Conservation (phyloP, 2,329 filamentous ascomycete genomes). For the Balansia obtecta region DNA sequence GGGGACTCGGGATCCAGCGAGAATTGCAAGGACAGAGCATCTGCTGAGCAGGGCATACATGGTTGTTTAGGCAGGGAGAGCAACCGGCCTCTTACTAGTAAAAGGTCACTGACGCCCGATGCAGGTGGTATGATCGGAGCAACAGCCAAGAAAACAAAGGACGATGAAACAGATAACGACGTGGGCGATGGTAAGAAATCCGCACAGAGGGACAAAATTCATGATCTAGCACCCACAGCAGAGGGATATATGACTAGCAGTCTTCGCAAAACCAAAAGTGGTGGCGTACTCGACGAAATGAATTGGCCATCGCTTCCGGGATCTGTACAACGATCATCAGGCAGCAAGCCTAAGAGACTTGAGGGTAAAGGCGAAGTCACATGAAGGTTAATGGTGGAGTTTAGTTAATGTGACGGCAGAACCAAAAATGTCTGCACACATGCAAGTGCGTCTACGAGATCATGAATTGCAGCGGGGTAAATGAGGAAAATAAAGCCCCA, state of each 20-base stretch:
- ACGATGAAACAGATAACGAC: not conserved
- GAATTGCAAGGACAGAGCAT: not conserved
- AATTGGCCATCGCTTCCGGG: conserved; percentile 3
- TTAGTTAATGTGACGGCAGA: too few species aligned
- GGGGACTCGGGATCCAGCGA: too few species aligned
- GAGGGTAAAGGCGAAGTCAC: not conserved
- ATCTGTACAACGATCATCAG: not conserved
- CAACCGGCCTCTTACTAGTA: too few species aligned
- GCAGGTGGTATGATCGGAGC: not conserved
- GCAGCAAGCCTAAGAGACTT: not conserved
- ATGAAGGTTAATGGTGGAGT: not conserved
- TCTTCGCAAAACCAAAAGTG: not conserved
- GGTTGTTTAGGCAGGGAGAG: not conserved
- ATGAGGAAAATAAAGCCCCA: too few species aligned
- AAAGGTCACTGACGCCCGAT: not conserved
- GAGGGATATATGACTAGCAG: not conserved
- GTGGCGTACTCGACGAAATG: conserved; percentile 1
- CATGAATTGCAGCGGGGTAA: too few species aligned
- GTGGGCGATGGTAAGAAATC: not conserved
- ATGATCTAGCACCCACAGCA: too few species aligned
- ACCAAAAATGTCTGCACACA: too few species aligned
- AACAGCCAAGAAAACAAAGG: not conserved
- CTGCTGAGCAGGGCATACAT: not conserved
- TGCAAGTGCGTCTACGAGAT: not conserved
- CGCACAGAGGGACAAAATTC: not conserved